Base-by-base conservation (phyloP, 73 alveolate genomes). In the Symbiodinium pilosum region DNA sequence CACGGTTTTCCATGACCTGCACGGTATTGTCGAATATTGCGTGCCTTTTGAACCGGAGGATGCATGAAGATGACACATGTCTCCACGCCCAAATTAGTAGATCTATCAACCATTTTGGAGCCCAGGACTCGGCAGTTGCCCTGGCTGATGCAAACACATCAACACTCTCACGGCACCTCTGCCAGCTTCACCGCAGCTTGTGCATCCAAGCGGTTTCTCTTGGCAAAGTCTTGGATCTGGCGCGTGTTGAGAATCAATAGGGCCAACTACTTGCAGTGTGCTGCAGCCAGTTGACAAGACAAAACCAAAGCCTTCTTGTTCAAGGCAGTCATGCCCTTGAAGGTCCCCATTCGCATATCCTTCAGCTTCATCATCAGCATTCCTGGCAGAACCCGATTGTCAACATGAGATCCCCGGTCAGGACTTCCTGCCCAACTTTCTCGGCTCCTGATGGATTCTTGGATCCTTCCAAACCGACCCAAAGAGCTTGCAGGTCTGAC, bases 391-490 rank as follows among this genome's bases (percentile, higher is more conserved):
- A 71, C 68, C 71, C 64, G 95, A 47, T 84, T 87, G 38, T 51
- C 73, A 16, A 5, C 73, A 18, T 26, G 32, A 54, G 71, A 52
- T 16, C 30, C 21, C 30, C 21, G 21, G 30, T 12, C 12, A 16
- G 30, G 12, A 16, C 71, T n/a, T n/a, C 38, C 30, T 24, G 38
- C 7, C 3, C 84, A n/a, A 40, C 38, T 1, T 5, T 7, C 84
- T 21, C 8, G 42, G 21, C 38, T 81, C 88, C 88, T 81, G 88
- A 38, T 40, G 88, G 88, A 39, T 81, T 81, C 59, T 81, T 81
- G 34, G 88, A 81, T 64, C 95, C 95, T 89, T 89, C 95, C 51
- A 89, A 68, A 38, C 95, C 95, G 34, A 89, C 87, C 95, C 95
- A 89, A 68, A 89, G 95, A 39, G 88, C 88, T 39, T 81, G 88